These are phyloP conservation scores for Colletotrichum liaoningense DNA, from an alignment of 2,329 filamentous ascomycete genomes.

Conservation along the genomic window DNA sequence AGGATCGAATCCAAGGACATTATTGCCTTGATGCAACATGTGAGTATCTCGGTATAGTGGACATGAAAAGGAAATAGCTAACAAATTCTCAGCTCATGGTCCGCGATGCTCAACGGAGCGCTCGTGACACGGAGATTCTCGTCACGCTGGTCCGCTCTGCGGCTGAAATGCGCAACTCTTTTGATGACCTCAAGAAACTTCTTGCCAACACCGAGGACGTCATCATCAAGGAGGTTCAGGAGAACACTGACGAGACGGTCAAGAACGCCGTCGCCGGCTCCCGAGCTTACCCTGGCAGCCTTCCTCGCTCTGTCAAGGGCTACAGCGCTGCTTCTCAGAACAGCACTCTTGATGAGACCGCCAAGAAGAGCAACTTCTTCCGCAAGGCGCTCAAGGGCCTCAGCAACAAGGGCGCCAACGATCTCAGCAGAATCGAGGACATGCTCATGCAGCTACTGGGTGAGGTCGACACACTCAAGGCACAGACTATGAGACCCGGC, in stretches of 20 bases:
- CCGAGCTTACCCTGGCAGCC: slow-evolving; percentile 79
- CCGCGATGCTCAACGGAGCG: slow-evolving; percentile 94
- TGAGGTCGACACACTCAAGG: slow-evolving; percentile 88
- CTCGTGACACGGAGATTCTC: slow-evolving; percentile 94
- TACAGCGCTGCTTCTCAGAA: slow-evolving; percentile 59
- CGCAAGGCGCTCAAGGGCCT: slow-evolving; percentile 92
- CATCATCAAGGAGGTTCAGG: slow-evolving; percentile 87
- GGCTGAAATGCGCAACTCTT: slow-evolving; percentile 96
- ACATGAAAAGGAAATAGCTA: slow-evolving; percentile 34
- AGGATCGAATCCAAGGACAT: slow-evolving; percentile 97
- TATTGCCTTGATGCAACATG: slow-evolving; percentile 96
- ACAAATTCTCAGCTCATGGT: slow-evolving; percentile 78
- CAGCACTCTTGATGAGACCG: slow-evolving; percentile 67
- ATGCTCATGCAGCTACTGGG: slow-evolving; percentile 92
- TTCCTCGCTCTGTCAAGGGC: slow-evolving; percentile 69
- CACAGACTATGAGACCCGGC: slow-evolving; percentile 58
- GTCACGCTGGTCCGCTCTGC: slow-evolving; percentile 94
- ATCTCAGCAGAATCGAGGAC: slow-evolving; percentile 88
- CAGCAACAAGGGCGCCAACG: slow-evolving; percentile 86
- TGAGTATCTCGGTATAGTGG: slow-evolving; percentile 53
- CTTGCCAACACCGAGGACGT: slow-evolving; percentile 91
- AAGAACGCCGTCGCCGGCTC: slow-evolving; percentile 88
- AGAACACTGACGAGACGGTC: slow-evolving; percentile 86
- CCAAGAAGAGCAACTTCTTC: slow-evolving; percentile 94
- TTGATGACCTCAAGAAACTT: slow-evolving; percentile 94